Evolutionary conservation across 306 rosid genomes (phyloP).

Genomic region (Vachellia collinsii): DNA sequence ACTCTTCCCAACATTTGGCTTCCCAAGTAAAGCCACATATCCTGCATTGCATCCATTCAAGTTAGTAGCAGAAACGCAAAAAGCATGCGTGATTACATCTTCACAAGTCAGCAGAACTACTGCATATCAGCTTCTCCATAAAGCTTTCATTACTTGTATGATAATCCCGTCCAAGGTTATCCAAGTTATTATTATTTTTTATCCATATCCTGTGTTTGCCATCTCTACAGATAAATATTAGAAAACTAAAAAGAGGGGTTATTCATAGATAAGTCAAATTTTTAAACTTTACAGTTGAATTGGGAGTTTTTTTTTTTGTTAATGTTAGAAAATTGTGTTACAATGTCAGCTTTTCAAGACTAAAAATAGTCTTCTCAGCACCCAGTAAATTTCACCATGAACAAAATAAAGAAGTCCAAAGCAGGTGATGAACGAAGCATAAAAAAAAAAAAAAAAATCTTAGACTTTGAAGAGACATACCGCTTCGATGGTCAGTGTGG

Average conservation of each 20-base stretch:
- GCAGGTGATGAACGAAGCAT: neutral
- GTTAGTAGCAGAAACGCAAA: constrained; percentile 10
- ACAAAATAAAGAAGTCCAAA: neutral
- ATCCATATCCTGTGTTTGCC: neutral
- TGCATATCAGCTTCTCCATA: neutral
- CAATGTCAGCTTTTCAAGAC: neutral
- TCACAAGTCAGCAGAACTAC: neutral
- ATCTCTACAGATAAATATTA: neutral
- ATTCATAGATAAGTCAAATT: neutral
- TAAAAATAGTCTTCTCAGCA: neutral
- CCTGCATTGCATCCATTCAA: constrained; percentile 57
- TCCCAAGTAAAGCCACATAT: constrained; percentile 89
- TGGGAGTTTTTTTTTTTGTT: neutral
- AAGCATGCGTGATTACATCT: neutral
- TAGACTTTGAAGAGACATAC: constrained; percentile 42
- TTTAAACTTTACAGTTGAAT: neutral
- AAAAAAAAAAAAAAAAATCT: neutral
- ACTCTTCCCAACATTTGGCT: constrained; percentile 97
- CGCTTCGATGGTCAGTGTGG: constrained; percentile 76
- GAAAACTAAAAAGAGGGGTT: neutral
- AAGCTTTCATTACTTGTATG: neutral
- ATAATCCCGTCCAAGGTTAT: too few relatives aligned
- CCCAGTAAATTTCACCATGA: neutral
- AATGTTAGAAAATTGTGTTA: neutral
- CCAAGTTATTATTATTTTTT: neutral